Evolutionary conservation across 129 eudicot species (phyloP).

Genomic region (Deinandra increscens): DNA sequence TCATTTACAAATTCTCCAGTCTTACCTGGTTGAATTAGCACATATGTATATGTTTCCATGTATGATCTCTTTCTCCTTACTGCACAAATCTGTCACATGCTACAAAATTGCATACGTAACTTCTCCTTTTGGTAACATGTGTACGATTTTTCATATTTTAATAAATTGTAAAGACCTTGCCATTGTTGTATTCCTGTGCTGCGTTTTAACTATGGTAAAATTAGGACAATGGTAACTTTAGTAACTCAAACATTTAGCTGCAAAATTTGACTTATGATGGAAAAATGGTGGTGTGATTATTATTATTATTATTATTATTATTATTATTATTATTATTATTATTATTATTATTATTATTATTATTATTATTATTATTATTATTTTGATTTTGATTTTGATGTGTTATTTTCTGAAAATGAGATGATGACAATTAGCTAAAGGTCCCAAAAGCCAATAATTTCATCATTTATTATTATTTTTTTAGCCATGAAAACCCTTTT

Average conservation of each 20-base stretch:
- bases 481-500: too few relatives aligned
- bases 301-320: too few relatives aligned
- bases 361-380: too few relatives aligned
- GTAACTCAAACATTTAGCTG: constrained; percentile 28
- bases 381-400: background rate
- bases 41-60: constrained; percentile 57
- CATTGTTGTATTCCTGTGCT: constrained; percentile 30
- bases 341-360: too few relatives aligned
- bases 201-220: constrained; percentile 16
- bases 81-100: constrained; percentile 39
- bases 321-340: too few relatives aligned
- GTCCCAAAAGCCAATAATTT: background rate
- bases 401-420: constrained; percentile 16
- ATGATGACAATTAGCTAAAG: background rate
- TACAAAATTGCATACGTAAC: constrained; percentile 12
- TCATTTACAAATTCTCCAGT: constrained; percentile 79
- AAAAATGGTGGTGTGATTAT: background rate
- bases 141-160: background rate
- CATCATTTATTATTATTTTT: too few relatives aligned
- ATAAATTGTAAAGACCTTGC: constrained; percentile 20
- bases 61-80: constrained; percentile 74
- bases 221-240: constrained; percentile 8
- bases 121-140: background rate
- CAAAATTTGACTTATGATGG: constrained; percentile 19
- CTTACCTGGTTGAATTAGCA: constrained; percentile 80